A percentile compares a stretch with the other conserved stretches of the same genome.
Evolutionary conservation across 192 early-diverging fungal species (phyloP).

Genomic region (Umbelopsis sp.): DNA sequence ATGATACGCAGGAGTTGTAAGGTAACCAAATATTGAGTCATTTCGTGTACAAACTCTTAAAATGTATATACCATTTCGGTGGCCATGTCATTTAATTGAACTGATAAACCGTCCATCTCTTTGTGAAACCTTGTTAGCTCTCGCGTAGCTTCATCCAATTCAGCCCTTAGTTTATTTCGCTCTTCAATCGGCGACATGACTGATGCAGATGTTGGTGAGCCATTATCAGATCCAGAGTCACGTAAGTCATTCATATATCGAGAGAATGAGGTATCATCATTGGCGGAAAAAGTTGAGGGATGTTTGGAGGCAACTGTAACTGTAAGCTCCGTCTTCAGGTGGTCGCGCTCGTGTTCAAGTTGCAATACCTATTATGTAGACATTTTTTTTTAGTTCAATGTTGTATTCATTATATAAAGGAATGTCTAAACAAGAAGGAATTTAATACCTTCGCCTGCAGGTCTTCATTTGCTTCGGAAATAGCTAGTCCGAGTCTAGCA

Average conservation of each 20-base stretch:
- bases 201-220: neutral
- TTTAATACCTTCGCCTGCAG: constrained; percentile 46
- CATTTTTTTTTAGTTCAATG: too few relatives aligned
- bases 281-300: neutral
- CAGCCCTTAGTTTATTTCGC: constrained; percentile 48
- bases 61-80: constrained; percentile 49
- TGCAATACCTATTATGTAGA: constrained; percentile 21
- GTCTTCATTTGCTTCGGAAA: constrained; percentile 55
- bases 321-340: neutral
- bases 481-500: constrained; percentile 59
- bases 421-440: neutral
- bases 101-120: constrained; percentile 56
- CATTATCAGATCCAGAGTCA: neutral
- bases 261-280: neutral
- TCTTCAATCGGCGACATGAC: constrained; percentile 40
- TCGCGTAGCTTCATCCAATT: constrained; percentile 50
- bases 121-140: constrained; percentile 57
- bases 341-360: constrained; percentile 31
- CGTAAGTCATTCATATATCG: neutral
- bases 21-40: too few relatives aligned
- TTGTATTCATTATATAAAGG: neutral
- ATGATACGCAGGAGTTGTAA: too few relatives aligned
- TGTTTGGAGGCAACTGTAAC: neutral
- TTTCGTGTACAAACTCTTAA: too few relatives aligned
- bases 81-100: constrained; percentile 61